Base-by-base conservation (phyloP, 2,329 filamentous ascomycete species). In the Fusarium miscanthi region DNA sequence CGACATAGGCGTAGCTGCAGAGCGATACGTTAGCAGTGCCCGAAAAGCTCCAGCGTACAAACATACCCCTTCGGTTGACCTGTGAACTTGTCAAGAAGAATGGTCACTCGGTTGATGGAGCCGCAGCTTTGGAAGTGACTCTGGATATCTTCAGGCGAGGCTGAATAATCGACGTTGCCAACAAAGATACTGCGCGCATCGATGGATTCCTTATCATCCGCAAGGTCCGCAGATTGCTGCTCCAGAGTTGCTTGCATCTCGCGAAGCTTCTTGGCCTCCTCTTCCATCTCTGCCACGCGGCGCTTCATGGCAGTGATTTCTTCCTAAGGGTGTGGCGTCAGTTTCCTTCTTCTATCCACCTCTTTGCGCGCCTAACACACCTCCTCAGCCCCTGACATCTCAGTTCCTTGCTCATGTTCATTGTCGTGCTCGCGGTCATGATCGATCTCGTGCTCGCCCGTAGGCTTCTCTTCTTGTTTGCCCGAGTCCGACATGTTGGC, bases 41-140 rank as follows among this genome's bases (percentile, higher is more conserved):
- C 19, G 23, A 27, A 53, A 16, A n/a, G 7, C 23, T n/a, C 49
- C 33, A 8, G 25, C 19, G 33, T 53, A 7, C 49, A 13, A 63
- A 78, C 92, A 83, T 86, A 97, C 95, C 96, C 96, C 87, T 99
- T 99, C n/a, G 96, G 96, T 86, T 98, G 95, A 73, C 96, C 96
- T 16, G 95, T 97, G 80, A 98, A 98, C 86, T 99, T 99, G 85
- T 99, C 96, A 76, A 99, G 86, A 76, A 99, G 86, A 75, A 99
- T 99, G 3, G 96, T 99, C 66, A 99, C 96, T 69, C 96, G 92
- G 84, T 99, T 99, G 87, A 99, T 99, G 75, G 93, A 94, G 68
- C 96, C 96, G 78, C 94, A 97, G 86, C 92, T 97, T 86, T 97
- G 94, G 85, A 99, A 99, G 81, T 99, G 96, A 66, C 94, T 94